These are phyloP conservation scores for Sequoia sempervirens DNA, from an alignment of 75 land plant species.

Conservation along the genomic window DNA sequence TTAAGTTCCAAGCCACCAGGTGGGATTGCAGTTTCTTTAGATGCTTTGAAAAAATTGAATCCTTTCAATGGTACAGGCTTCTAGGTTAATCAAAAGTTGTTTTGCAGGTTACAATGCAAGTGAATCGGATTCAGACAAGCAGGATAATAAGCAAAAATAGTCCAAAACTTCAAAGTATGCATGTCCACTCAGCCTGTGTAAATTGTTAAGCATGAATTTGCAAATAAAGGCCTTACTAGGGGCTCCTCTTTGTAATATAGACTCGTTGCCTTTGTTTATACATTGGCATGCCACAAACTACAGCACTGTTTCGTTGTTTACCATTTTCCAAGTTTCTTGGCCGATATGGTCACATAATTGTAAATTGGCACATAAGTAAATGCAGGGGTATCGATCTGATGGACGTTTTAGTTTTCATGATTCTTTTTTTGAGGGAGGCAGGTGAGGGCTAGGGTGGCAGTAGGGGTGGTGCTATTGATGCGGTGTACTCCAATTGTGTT, in stretches of 20 bases:
- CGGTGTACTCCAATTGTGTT: not conserved
- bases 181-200: not conserved
- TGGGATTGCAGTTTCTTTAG: not conserved
- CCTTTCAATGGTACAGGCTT: not conserved
- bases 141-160: not conserved
- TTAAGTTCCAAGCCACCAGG: slow-evolving; percentile 9
- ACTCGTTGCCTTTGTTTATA: not conserved
- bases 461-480: not conserved
- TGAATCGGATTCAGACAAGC: slow-evolving; percentile 10
- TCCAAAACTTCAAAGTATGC: not conserved
- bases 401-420: not conserved
- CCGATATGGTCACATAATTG: not conserved
- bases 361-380: not conserved
- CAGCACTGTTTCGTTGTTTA: not conserved
- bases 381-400: not conserved
- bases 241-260: not conserved
- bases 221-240: not conserved
- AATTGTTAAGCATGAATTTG: not conserved
- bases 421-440: not conserved
- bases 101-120: slow-evolving; percentile 13
- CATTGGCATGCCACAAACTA: not conserved
- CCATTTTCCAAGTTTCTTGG: not conserved
- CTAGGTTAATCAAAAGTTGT: not conserved
- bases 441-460: not conserved
- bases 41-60: not conserved